Evolutionary conservation across 1,139 yeast species (phyloP).

Genomic region (Saccharomyces hybrid): DNA sequence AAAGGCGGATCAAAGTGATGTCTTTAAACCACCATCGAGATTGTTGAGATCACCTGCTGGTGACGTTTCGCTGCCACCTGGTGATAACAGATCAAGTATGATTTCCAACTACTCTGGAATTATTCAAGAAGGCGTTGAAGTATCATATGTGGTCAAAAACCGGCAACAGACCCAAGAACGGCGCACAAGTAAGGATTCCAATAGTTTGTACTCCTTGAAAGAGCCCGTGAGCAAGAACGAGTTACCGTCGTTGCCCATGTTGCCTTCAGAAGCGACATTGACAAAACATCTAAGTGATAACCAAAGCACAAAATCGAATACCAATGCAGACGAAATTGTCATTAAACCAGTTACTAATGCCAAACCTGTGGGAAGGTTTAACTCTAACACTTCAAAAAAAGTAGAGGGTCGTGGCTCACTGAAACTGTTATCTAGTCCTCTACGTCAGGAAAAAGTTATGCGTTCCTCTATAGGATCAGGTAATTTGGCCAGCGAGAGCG

Average conservation of each 20-base stretch:
- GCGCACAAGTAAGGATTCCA: background rate
- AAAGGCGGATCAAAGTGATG: background rate
- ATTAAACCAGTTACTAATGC: constrained; percentile 15
- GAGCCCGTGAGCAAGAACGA: background rate
- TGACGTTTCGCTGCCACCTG: constrained; percentile 8
- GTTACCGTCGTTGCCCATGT: constrained; percentile 11
- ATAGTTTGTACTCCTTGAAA: background rate
- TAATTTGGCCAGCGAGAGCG: constrained; percentile 30
- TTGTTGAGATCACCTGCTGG: constrained; percentile 9
- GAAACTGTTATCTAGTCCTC: constrained; percentile 10
- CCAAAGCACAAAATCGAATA: constrained; percentile 1
- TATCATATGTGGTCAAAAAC: constrained; percentile 34
- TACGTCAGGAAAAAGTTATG: constrained; percentile 11
- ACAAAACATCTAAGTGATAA: background rate
- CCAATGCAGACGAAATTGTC: constrained; percentile 6
- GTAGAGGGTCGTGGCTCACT: constrained; percentile 7
- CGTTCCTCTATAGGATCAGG: constrained; percentile 29
- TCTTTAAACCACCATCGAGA: background rate
- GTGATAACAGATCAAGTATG: constrained; percentile 36
- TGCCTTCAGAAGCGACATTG: constrained; percentile 15
- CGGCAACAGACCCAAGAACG: background rate
- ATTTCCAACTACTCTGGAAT: constrained; percentile 41
- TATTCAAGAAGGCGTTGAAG: constrained; percentile 40
- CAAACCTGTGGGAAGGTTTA: constrained; percentile 15
- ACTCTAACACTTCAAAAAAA: constrained; percentile 3